A percentile compares a stretch with the other conserved stretches of the same genome.
phyloP scores from a whole-genome alignment of 2,329 filamentous ascomycete species.

The Fusarium devonianum region DNA sequence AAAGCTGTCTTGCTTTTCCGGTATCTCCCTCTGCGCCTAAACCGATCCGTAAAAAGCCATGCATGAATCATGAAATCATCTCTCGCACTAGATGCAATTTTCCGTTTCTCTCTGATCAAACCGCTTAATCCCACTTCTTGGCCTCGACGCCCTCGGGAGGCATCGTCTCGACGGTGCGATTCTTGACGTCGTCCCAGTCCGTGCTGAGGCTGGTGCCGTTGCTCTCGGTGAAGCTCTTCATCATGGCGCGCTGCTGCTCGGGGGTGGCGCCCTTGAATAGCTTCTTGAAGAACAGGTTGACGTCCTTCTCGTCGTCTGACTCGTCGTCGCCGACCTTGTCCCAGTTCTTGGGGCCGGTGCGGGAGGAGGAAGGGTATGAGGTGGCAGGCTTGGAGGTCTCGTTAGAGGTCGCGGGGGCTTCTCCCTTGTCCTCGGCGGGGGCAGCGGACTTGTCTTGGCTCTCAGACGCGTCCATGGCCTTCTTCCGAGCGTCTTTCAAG shows the following conservation, averaged over 20 bases:
- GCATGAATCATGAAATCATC: conserved; percentile 16
- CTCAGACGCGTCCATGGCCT: conserved; percentile 27
- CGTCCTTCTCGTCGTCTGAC: conserved; percentile 66
- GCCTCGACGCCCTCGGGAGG: conserved; percentile 81
- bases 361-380: conserved; percentile 86
- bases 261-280: conserved; percentile 79
- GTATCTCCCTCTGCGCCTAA: conserved; percentile 27
- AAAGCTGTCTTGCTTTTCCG: conserved; percentile 12
- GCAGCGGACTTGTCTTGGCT: conserved; percentile 5
- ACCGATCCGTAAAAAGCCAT: conserved; percentile 5
- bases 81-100: too few species aligned
- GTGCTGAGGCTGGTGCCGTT: conserved; percentile 93
- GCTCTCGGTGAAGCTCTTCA: conserved; percentile 95
- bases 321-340: conserved; percentile 72
- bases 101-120: not conserved
- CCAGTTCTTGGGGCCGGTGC: conserved; percentile 87
- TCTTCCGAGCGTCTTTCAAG: conserved; percentile 34
- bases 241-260: conserved; percentile 91
- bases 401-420: conserved; percentile 3
- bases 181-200: conserved; percentile 84
- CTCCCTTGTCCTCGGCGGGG: conserved; percentile 14
- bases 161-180: conserved; percentile 72
- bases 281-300: conserved; percentile 88
- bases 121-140: conserved; percentile 67
- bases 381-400: conserved; percentile 49